Base-by-base conservation (phyloP, 768 basidiomycete species). In the Amanita phalloides region DNA sequence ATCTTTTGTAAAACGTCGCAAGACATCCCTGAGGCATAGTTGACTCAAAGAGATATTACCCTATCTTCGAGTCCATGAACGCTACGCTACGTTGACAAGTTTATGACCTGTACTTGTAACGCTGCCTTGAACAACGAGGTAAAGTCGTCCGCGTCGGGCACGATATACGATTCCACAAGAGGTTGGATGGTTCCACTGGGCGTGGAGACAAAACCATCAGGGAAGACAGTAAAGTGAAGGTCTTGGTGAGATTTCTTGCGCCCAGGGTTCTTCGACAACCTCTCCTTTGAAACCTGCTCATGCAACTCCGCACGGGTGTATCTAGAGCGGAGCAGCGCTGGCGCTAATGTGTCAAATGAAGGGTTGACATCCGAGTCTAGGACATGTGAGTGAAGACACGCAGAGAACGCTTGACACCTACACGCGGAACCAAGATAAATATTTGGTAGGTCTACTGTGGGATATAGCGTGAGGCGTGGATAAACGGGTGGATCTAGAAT, bases 241-340 rank as follows among this genome's bases (percentile, higher is more conserved):
- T 68, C 61, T n/a, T 48, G 35, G 44, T 72, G 71, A n/a, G 62
- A 64, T 53, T 63, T 41, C n/a, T 28, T 50, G 10, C 17, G 45
- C 33, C 7, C 26, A n/a, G 2, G 6, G 13, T 17, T 26, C 36
- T 17, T 20, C 36, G 17, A 38, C 23, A 13, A 13, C 47, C 54
- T 58, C 47, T 66, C 68, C 66, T 67, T 69, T 64, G 66, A 66
- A 41, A 67, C 71, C 56, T 66, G 63, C 1, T 67, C 66, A 57
- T 68, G 66, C 5, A 68, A 55, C 49, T 66, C 65, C 17, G 61
- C 59, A 53, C 68, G 68, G 3, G 68, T 67, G 33, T 67, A 57
- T 30, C 67, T 60, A 42, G 28, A 28, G 10, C 26, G 28, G n/a
- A n/a, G 4, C 3, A 10, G 17, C 8, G 28, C 28, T 4, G 13